These are phyloP conservation scores for Eucalyptus sideroxylon DNA, from an alignment of 345 rosid genomes.

Conservation along the genomic window DNA sequence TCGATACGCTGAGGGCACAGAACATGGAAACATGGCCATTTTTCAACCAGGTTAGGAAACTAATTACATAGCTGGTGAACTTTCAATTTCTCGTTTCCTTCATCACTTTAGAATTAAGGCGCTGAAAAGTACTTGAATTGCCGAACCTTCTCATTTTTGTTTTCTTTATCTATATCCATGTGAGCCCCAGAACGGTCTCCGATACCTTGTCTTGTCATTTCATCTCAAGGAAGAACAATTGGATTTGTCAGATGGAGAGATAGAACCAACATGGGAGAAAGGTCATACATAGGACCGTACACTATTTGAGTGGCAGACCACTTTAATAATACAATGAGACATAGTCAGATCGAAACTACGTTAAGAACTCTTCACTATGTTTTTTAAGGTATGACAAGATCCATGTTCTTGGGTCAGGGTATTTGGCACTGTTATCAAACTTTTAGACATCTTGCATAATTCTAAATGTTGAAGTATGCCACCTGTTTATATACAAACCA, in stretches of 20 bases:
- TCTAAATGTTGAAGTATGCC: not conserved
- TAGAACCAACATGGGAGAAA: not conserved
- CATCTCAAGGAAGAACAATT: not conserved
- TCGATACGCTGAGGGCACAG: conserved; percentile 68
- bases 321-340: not conserved
- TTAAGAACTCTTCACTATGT: not conserved
- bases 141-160: not conserved
- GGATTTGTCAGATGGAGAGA: not conserved
- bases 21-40: conserved; percentile 91
- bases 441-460: not conserved
- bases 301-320: not conserved
- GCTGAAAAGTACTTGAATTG: not conserved
- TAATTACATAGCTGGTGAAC: not conserved
- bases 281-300: not conserved
- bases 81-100: not conserved
- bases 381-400: not conserved
- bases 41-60: conserved; percentile 56
- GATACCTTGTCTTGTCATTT: not conserved
- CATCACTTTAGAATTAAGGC: not conserved
- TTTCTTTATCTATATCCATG: not conserved
- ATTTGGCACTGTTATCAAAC: not conserved
- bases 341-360: not conserved
- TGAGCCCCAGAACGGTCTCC: not conserved
- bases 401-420: not conserved
- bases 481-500: not conserved